Percentiles rank a stretch among this genome's conserved stretches.
Evolutionary conservation across 1,284 basidiomycete species (phyloP).

Genomic region (Apiotrichum gracile): DNA sequence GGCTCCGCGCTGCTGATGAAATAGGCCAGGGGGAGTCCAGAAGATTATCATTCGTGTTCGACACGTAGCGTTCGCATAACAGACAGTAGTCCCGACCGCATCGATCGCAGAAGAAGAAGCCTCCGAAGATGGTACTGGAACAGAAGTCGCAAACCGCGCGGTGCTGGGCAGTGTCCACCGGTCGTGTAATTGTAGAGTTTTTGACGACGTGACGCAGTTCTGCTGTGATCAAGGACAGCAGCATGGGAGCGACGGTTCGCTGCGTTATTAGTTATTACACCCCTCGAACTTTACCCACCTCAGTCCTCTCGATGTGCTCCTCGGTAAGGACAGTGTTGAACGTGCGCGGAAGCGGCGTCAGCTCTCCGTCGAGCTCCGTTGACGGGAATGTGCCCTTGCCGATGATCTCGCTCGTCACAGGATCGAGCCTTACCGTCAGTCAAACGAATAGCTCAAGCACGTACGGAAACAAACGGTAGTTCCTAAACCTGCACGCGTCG

Average conservation of each 20-base stretch:
- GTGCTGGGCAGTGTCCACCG: constrained; percentile 63
- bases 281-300: constrained; percentile 23
- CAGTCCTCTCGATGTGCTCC: constrained; percentile 27
- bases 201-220: constrained; percentile 65
- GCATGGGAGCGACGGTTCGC: constrained; percentile 59
- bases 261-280: constrained; percentile 13
- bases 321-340: constrained; percentile 37
- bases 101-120: constrained; percentile 78
- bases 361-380: constrained; percentile 21
- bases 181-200: constrained; percentile 61
- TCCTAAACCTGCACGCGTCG: constrained; percentile 42
- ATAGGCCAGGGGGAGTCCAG: constrained; percentile 44
- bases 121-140: constrained; percentile 82
- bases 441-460: constrained; percentile 2
- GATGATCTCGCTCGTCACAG: constrained; percentile 31
- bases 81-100: constrained; percentile 86
- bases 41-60: constrained; percentile 56
- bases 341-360: constrained; percentile 29
- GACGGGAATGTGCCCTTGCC: constrained; percentile 36
- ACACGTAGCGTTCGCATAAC: constrained; percentile 70
- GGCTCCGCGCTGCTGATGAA: constrained; percentile 46
- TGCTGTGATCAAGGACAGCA: constrained; percentile 61
- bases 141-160: constrained; percentile 85
- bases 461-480: constrained; percentile 40
- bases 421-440: constrained; percentile 26